Evolutionary conservation across 768 basidiomycete species (phyloP).

Genomic region (Podaxis sp.): DNA sequence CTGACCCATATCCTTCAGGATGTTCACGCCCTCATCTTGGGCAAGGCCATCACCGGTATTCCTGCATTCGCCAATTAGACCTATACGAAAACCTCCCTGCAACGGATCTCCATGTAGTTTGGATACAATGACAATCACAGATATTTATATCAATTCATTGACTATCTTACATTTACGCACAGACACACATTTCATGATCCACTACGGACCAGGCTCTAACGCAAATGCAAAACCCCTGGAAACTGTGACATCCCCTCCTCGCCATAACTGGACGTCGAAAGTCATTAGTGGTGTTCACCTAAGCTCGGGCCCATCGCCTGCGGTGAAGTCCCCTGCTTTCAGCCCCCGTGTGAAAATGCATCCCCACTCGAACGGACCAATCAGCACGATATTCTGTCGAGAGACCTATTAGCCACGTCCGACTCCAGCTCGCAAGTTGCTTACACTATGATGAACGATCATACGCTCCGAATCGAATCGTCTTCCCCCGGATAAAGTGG

Average conservation of each 20-base stretch:
- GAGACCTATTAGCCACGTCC: too few species aligned
- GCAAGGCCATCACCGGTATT: slow-evolving; percentile 89
- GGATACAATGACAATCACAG: neutral
- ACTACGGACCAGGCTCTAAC: neutral
- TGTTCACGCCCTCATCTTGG: slow-evolving; percentile 89
- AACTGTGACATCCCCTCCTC: too few species aligned
- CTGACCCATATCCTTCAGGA: slow-evolving; percentile 47
- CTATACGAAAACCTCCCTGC: neutral
- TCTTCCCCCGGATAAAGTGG: neutral
- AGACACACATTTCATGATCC: neutral
- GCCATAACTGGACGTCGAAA: too few species aligned
- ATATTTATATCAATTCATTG: neutral
- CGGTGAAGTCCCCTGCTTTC: neutral
- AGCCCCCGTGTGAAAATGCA: neutral
- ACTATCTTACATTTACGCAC: neutral
- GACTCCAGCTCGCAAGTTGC: neutral
- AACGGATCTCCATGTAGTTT: neutral
- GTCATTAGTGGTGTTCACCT: too few species aligned
- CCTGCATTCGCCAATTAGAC: slow-evolving; percentile 73
- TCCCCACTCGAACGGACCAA: neutral
- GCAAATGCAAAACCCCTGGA: too few species aligned
- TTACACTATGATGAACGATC: neutral
- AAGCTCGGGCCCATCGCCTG: neutral
- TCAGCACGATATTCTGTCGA: neutral
- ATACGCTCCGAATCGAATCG: neutral